These are phyloP conservation scores for Fulvia fulva DNA, from an alignment of 2,329 filamentous ascomycete species.

Conservation along the genomic window DNA sequence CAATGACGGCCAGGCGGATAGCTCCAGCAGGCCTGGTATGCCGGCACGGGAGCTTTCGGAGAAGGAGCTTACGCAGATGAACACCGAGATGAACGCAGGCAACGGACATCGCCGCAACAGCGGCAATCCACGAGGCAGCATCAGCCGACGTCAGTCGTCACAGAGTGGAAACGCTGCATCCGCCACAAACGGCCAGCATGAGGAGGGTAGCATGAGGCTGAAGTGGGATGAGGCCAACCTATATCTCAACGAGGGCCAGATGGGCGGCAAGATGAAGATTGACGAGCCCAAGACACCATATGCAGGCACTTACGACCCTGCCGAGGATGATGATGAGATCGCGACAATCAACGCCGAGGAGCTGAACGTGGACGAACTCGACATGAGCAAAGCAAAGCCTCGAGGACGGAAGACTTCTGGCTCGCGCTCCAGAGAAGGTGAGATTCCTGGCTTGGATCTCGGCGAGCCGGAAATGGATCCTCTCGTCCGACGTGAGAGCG, in stretches of 20 bases:
- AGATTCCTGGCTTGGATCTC: slow-evolving; percentile 87
- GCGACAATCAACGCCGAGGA: slow-evolving; percentile 65
- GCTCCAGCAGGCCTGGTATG: slow-evolving; percentile 38
- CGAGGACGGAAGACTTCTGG: slow-evolving; percentile 32
- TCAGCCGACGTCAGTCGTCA: slow-evolving; percentile 68
- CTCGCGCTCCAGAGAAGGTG: slow-evolving; percentile 54
- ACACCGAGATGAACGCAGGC: slow-evolving; percentile 91
- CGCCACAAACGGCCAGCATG: slow-evolving; percentile 37
- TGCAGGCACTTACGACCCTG: slow-evolving; percentile 83
- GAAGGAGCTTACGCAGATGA: slow-evolving; percentile 88
- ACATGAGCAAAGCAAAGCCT: slow-evolving; percentile 45
- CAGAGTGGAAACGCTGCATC: slow-evolving; percentile 23
- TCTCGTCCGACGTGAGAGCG: slow-evolving; percentile 30
- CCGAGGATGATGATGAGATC: slow-evolving; percentile 79
- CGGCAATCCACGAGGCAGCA: slow-evolving; percentile 62
- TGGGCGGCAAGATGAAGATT: slow-evolving; percentile 96
- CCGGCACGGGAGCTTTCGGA: slow-evolving; percentile 56
- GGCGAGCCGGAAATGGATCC: slow-evolving; percentile 74
- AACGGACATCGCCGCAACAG: slow-evolving; percentile 74
- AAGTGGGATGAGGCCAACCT: slow-evolving; percentile 99
- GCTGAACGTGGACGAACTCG: slow-evolving; percentile 65
- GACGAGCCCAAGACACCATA: slow-evolving; percentile 98
- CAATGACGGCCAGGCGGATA: slow-evolving; percentile 26
- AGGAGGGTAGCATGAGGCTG: slow-evolving; percentile 66
- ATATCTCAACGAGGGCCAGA: slow-evolving; percentile 94